Evolutionary conservation across 805 yeast genomes (phyloP).

Genomic region (Metahyphopichia silvanorum): DNA sequence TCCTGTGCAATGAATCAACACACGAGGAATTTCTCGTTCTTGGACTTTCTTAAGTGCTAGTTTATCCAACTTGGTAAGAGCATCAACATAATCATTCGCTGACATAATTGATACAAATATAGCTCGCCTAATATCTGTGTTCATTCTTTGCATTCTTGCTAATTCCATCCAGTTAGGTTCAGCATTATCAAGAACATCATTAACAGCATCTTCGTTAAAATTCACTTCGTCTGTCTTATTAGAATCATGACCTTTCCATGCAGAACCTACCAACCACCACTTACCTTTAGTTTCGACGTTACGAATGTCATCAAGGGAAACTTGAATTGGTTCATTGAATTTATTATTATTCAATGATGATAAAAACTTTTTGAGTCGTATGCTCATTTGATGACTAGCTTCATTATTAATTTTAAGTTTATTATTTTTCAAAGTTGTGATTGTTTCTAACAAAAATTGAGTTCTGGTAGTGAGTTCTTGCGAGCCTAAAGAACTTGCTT

Average conservation of each 20-base stretch:
- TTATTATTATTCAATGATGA: conserved; percentile 48
- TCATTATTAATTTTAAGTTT: conserved; percentile 59
- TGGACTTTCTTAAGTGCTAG: conserved; percentile 74
- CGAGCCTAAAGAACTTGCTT: conserved; percentile 35
- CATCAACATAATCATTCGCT: conserved; percentile 87
- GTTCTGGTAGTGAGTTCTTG: conserved; percentile 56
- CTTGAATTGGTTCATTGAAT: conserved; percentile 74
- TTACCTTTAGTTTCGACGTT: conserved; percentile 80
- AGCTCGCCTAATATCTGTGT: conserved; percentile 92
- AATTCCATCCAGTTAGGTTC: conserved; percentile 88
- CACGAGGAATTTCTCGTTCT: conserved; percentile 81
- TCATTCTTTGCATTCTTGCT: conserved; percentile 87
- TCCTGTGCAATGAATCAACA: conserved; percentile 80
- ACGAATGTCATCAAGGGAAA: conserved; percentile 76
- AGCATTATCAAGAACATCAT: conserved; percentile 61
- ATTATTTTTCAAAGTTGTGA: conserved; percentile 83
- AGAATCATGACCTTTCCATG: conserved; percentile 75
- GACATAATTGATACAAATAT: conserved; percentile 94
- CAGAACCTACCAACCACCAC: conserved; percentile 99
- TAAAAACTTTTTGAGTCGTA: conserved; percentile 61
- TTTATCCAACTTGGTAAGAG: conserved; percentile 77
- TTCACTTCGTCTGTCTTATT: conserved; percentile 8
- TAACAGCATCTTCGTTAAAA: conserved; percentile 43
- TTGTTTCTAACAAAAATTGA: conserved; percentile 79
- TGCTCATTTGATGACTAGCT: conserved; percentile 47